Evolutionary conservation across 108 stramenopile species (phyloP).

Genomic region (Nitzschia inconspicua): DNA sequence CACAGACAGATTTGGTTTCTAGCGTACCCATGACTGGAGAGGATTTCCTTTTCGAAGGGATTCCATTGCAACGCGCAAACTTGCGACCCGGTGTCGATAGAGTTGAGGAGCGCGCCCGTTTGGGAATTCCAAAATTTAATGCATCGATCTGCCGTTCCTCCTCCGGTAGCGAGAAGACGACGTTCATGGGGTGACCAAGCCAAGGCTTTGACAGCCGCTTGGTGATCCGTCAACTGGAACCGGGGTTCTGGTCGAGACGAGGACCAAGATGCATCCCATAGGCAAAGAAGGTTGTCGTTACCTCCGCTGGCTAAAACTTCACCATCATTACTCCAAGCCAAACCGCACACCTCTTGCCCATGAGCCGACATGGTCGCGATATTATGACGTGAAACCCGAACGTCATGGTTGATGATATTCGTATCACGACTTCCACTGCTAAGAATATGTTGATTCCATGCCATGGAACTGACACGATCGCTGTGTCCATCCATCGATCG

Average conservation of each 20-base stretch:
- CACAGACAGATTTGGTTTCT: constrained; percentile 95
- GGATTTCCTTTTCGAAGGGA: constrained; percentile 93
- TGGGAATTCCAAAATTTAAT: constrained; percentile 99
- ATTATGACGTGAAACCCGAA: constrained; percentile 89
- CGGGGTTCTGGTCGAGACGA: constrained; percentile 52
- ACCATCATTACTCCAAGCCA: constrained; percentile 96
- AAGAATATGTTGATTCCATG: constrained; percentile 96
- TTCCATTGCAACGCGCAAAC: constrained; percentile 96
- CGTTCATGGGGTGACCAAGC: constrained; percentile 99
- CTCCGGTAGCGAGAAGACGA: constrained; percentile 93
- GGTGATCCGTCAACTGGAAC: constrained; percentile 87
- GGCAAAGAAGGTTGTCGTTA: constrained; percentile 97
- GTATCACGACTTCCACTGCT: constrained; percentile 90
- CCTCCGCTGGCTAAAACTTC: constrained; percentile 91
- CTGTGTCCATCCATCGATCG: constrained; percentile 96
- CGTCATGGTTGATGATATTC: constrained; percentile 95
- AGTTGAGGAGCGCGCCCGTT: constrained; percentile 92
- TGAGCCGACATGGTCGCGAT: constrained; percentile 76
- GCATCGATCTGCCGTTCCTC: constrained; percentile 96
- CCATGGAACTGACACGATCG: constrained; percentile 91
- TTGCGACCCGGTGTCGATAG: constrained; percentile 96
- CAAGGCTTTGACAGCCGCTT: constrained; percentile 97
- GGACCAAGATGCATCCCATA: constrained; percentile 89
- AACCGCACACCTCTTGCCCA: constrained; percentile 96
- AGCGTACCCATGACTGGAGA: constrained; percentile 96